phyloP scores from a whole-genome alignment of 1,139 yeast species.

The Taphrina sp. region DNA sequence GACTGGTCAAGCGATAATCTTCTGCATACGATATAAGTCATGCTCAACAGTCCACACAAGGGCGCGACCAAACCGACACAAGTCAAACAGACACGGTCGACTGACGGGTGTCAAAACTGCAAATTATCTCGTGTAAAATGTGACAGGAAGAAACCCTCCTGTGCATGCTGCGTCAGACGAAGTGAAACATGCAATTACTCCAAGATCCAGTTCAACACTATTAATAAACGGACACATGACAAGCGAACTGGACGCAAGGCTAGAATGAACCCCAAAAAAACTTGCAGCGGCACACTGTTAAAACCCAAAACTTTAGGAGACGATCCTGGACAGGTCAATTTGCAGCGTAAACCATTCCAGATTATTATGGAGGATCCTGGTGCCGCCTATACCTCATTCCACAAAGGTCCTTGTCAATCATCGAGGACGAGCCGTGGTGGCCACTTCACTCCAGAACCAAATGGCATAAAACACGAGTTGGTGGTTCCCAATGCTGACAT shows the following conservation, averaged over 20 bases:
- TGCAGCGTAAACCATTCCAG: neutral
- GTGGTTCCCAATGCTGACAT: neutral
- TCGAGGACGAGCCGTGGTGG: neutral
- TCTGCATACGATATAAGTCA: too few species aligned
- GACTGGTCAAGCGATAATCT: too few species aligned
- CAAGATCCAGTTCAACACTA: conserved; percentile 22
- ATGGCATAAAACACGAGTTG: neutral
- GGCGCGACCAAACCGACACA: too few species aligned
- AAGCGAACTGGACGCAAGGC: conserved; percentile 29
- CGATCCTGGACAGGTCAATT: neutral
- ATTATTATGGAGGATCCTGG: conserved; percentile 6
- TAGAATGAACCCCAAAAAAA: too few species aligned
- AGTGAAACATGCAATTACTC: conserved; percentile 20
- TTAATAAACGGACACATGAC: conserved; percentile 23
- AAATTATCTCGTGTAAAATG: conserved; percentile 24
- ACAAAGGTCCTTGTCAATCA: neutral
- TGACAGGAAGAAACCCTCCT: conserved; percentile 19
- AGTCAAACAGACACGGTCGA: neutral
- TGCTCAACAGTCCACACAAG: too few species aligned
- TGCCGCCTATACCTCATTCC: neutral
- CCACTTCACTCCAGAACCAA: neutral
- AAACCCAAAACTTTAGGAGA: neutral
- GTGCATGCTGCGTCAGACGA: conserved; percentile 19
- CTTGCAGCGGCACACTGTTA: neutral
- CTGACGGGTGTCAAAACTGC: conserved; percentile 31